phyloP scores from a whole-genome alignment of 768 basidiomycete genomes.

The Tubosaeta sp. region DNA sequence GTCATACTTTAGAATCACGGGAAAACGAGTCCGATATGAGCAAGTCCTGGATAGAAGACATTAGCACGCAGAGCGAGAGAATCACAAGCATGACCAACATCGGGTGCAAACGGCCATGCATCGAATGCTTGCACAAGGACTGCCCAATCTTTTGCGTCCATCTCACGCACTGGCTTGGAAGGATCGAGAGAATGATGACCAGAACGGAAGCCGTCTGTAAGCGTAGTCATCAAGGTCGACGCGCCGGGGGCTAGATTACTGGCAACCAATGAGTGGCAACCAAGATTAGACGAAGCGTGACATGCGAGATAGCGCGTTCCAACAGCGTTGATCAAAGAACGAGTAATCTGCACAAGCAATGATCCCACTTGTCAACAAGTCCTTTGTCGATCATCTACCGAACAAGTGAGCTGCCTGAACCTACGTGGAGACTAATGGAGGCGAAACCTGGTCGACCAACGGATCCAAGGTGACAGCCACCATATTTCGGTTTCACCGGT shows the following conservation, averaged over 20 bases:
- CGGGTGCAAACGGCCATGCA: conserved; percentile 86
- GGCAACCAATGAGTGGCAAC: conserved; percentile 7
- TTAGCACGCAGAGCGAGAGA: background rate
- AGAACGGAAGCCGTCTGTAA: conserved; percentile 41
- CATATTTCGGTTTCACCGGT: conserved; percentile 45
- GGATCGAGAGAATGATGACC: conserved; percentile 44
- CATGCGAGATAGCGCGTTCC: conserved; percentile 57
- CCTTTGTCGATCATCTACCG: conserved; percentile 50
- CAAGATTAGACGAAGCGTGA: conserved; percentile 4
- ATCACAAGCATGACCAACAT: conserved; percentile 37
- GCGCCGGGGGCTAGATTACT: conserved; percentile 72
- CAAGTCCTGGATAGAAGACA: no score
- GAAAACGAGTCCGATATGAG: no score
- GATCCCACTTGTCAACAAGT: conserved; percentile 82
- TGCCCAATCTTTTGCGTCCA: conserved; percentile 68
- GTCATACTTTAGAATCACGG: no score
- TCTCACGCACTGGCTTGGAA: conserved; percentile 42
- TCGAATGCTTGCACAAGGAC: conserved; percentile 70
- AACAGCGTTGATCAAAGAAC: conserved; percentile 64
- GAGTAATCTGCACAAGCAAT: conserved; percentile 71
- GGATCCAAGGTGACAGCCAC: conserved; percentile 50
- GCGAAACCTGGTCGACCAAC: conserved; percentile 34
- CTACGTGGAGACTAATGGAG: background rate
- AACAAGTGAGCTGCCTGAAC: background rate
- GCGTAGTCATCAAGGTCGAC: conserved; percentile 44